A percentile compares a stretch with the other conserved stretches of the same genome.
Evolutionary conservation across 106 monocot species (phyloP).

Genomic region (Acorus calamus): DNA sequence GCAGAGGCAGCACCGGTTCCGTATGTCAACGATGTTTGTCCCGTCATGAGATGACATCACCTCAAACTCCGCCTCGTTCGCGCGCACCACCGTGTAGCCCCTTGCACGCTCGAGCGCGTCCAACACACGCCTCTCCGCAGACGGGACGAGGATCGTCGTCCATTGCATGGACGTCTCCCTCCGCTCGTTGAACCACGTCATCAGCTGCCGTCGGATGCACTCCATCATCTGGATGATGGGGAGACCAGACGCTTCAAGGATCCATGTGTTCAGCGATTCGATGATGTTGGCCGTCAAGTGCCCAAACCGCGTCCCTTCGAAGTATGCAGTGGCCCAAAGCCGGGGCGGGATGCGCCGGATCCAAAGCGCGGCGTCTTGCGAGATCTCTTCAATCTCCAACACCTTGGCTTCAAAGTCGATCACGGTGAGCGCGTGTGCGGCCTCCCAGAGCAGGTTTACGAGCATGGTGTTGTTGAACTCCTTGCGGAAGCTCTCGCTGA

Average conservation of each 20-base stretch:
- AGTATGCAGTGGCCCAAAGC: conserved; percentile 93
- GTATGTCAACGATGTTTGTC: conserved; percentile 80
- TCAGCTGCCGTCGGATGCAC: conserved; percentile 72
- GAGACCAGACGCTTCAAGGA: conserved; percentile 79
- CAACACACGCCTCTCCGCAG: conserved; percentile 60
- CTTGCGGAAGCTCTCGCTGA: conserved; percentile 81
- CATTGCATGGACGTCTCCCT: conserved; percentile 87
- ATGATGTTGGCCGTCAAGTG: conserved; percentile 78
- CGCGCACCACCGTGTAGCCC: conserved; percentile 56
- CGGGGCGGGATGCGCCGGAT: conserved; percentile 70
- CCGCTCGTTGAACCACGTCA: conserved; percentile 98
- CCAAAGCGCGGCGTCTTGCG: conserved; percentile 89
- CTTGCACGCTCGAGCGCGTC: conserved; percentile 64
- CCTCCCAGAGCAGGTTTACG: conserved; percentile 82
- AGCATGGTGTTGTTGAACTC: conserved; percentile 78
- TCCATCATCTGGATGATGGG: conserved; percentile 98
- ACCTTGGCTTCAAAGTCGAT: conserved; percentile 90
- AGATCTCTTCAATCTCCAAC: conserved; percentile 80
- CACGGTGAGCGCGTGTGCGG: conserved; percentile 80
- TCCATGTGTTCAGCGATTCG: conserved; percentile 77
- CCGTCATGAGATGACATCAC: conserved; percentile 64
- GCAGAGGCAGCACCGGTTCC: conserved; percentile 82
- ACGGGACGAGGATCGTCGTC: conserved; percentile 61
- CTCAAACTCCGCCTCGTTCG: conserved; percentile 93
- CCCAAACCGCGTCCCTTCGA: conserved; percentile 80